Conservation (phyloP, 352 stramenopile species). For the Thraustochytrium striatum region DNA sequence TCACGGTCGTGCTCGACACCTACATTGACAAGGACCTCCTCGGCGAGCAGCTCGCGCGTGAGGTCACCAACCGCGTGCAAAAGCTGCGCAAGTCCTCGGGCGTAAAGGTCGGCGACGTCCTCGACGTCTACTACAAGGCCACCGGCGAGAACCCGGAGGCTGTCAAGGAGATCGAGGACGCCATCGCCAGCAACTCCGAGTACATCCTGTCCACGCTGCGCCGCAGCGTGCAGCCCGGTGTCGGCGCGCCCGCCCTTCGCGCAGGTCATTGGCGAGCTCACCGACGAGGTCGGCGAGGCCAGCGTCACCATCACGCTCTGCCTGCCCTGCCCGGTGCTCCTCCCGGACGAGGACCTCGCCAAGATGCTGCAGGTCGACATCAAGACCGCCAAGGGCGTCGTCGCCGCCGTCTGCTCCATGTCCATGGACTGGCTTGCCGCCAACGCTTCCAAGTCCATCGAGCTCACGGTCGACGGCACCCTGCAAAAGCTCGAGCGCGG, state of each 20-base stretch:
- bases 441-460: not conserved
- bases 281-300: conserved; percentile 17
- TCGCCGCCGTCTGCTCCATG: not conserved
- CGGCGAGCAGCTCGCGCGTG: conserved; percentile 81
- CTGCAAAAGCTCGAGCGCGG: conserved; percentile 35
- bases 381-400: not conserved
- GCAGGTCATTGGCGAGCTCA: not conserved
- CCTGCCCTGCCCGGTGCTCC: conserved; percentile 6
- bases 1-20: conserved; percentile 91
- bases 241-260: conserved; percentile 30
- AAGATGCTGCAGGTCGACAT: not conserved
- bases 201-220: conserved; percentile 44
- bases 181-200: conserved; percentile 55
- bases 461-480: conserved; percentile 33
- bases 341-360: not conserved
- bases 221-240: conserved; percentile 21
- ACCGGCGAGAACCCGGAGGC: conserved; percentile 59
- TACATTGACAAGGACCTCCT: conserved; percentile 91
- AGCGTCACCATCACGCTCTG: conserved; percentile 20
- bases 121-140: conserved; percentile 90
- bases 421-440: conserved; percentile 1
- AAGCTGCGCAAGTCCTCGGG: conserved; percentile 95
- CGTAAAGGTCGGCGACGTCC: conserved; percentile 86
- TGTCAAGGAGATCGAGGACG: conserved; percentile 60
- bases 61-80: conserved; percentile 96